Evolutionary conservation across 208 protist species (phyloP), one percentile per base, ranked within the genome.

Genomic region (Trypanosoma melophagium): DNA sequence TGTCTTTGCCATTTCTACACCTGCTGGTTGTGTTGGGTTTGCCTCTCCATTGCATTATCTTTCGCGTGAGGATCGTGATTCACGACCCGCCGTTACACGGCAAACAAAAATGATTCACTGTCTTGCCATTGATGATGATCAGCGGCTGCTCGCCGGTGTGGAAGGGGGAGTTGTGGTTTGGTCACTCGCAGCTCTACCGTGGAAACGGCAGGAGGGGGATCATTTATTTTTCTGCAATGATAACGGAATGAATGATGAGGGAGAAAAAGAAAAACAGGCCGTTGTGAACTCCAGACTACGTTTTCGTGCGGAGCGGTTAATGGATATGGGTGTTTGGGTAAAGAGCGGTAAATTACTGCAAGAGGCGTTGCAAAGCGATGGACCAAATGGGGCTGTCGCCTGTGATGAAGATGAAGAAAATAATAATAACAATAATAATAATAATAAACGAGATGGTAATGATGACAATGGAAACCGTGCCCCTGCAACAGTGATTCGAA

Each of bases 141-240:
- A 64, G 21, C 56, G 84, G 1, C 66, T 94, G 5, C 55, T 92
- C 7, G 85, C 69, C 10, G 89, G 86, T 17, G 77, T 80, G 16
- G 78, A 94, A 31, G 79, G 79, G 3, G 86, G 82, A 19, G 60
- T 84, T 17, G 86, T 82, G 41, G 85, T 83, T n/a, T 94, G 83
- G 84, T 66, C 71, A 12, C 69, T 94, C 24, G 49, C 76, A 21
- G 31, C 16, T 8, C 79, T 94, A 31, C 70, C 84, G 17, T 94
- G 83, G 81, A 84, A 82, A 22, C 41, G 64, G 13, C 49, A 35
- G 8, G 69, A 79, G 31, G 54, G 59, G 44, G 47, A 54, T 49
- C 80, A 91, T 66, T 66, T 84, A 8, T 64, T 94, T 1, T 84
- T 74, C 47, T 93, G 81, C 78, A 71, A 86, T 63, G 81, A 80